Base-by-base conservation (phyloP, 2,329 filamentous ascomycete genomes). In the Fusarium annulatum region DNA sequence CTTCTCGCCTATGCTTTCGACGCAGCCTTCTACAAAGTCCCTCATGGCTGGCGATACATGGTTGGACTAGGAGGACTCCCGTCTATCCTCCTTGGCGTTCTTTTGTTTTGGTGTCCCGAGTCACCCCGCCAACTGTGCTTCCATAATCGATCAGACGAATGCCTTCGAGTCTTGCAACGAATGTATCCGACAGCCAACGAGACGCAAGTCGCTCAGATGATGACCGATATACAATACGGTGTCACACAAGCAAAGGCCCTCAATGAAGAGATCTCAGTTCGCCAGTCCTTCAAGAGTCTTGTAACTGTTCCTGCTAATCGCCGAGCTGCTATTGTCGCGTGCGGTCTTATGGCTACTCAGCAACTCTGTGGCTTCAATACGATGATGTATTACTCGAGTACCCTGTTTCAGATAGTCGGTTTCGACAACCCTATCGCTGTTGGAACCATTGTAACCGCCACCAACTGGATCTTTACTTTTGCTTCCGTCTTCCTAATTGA, bases 301-400 rank as follows among this genome's bases (percentile, higher is more conserved):
- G 19, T 49, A 0, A 38, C 33, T 10, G 42, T 59, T 23, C 56
- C 56, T 23, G 42, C 56, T 6, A 59, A 59, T 12, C 42, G 42
- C 19, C 7, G 42, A 23, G 56, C 56, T 1, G 33, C 42, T 10
- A 38, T 59, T 9, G 56, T 59, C 7, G 56, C 56, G 3, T 59
- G 56, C 16, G 56, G 42, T 19, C 56, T 59, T 9, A 58, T 58
- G 42, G 55, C 42, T 28, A 58, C 42, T 3, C 42, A 58, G 23
- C 86, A 88, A 78, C 85, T 88, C 33, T 81, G 84, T 5, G 86
- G 86, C 0, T 86, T 88, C 75, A 88, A 88, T 67, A 85, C 86
- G 2, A 79, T 88, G 42, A 80, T 83, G 64, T 87, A 87, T 77
- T 88, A 87, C 76, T 85, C 83, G 0, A 85, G 85, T 0, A 84